A percentile compares a stretch with the other conserved stretches of the same genome.
phyloP scores from a whole-genome alignment of 2,329 filamentous ascomycete genomes.

The Scortechinia acanthostroma region DNA sequence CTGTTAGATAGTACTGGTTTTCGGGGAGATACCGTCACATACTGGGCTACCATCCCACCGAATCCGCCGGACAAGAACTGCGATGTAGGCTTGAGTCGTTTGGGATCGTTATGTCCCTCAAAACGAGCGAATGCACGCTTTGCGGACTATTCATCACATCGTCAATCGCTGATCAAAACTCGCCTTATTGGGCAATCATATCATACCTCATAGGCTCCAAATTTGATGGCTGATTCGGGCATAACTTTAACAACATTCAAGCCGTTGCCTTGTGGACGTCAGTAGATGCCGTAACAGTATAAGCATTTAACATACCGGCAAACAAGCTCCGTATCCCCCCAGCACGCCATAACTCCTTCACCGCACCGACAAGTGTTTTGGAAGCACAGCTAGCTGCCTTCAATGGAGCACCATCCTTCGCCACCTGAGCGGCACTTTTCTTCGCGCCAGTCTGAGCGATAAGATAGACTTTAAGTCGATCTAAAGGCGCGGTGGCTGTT shows the following conservation, averaged over 20 bases:
- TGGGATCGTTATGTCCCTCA: slow-evolving; percentile 57
- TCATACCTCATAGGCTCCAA: slow-evolving; percentile 52
- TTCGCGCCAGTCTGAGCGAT: slow-evolving; percentile 51
- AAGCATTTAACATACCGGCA: slow-evolving; percentile 38
- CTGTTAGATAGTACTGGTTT: slow-evolving; percentile 3
- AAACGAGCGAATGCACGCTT: slow-evolving; percentile 55
- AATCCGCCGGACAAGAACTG: slow-evolving; percentile 61
- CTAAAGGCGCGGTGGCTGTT: slow-evolving; percentile 62
- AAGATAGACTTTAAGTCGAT: slow-evolving; percentile 65
- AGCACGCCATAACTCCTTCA: slow-evolving; percentile 58
- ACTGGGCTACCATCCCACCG: slow-evolving; percentile 63
- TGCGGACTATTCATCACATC: slow-evolving; percentile 40
- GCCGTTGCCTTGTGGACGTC: slow-evolving; percentile 45
- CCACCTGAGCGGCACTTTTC: slow-evolving; percentile 34
- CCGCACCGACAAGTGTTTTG: slow-evolving; percentile 44
- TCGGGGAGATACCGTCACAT: no score
- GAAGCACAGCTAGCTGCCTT: slow-evolving; percentile 42
- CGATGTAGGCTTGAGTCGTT: slow-evolving; percentile 46
- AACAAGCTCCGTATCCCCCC: slow-evolving; percentile 63
- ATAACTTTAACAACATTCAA: slow-evolving; percentile 66
- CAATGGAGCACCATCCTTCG: slow-evolving; percentile 45
- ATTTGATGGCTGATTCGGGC: slow-evolving; percentile 67
- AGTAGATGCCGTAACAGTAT: not conserved
- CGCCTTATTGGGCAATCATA: no score
- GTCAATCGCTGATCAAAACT: no score